phyloP scores from a whole-genome alignment of 805 yeast genomes.

The Pichia membranifaciens region DNA sequence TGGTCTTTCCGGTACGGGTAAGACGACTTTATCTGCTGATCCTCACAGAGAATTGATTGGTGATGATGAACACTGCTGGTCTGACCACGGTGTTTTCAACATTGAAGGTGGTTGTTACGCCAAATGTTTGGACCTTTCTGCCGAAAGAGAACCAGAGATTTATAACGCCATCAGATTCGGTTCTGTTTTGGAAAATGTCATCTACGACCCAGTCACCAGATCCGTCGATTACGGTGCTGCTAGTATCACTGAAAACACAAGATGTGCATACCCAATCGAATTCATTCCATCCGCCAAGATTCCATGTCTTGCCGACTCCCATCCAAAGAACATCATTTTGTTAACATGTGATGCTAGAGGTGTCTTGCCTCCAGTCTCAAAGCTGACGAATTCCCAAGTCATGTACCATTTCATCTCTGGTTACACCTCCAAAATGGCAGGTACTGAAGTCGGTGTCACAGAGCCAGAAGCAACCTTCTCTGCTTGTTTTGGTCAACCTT shows the following conservation, averaged over 20 bases:
- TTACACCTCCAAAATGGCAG: constrained; percentile 98
- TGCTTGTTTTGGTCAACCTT: constrained; percentile 99
- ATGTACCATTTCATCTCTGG: constrained; percentile 99
- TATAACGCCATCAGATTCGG: constrained; percentile 93
- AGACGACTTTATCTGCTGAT: constrained; percentile 95
- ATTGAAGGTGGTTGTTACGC: constrained; percentile 99
- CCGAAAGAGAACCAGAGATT: constrained; percentile 96
- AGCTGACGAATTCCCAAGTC: constrained; percentile 88
- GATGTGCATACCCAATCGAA: constrained; percentile 98
- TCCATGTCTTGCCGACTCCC: constrained; percentile 85
- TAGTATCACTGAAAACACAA: constrained; percentile 89
- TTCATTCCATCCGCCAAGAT: constrained; percentile 93
- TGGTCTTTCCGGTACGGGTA: constrained; percentile 97
- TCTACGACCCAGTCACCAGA: constrained; percentile 72
- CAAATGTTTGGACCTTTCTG: constrained; percentile 83
- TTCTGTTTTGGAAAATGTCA: constrained; percentile 88
- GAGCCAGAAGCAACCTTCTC: constrained; percentile 98
- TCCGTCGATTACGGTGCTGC: constrained; percentile 80
- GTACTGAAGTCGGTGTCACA: constrained; percentile 97
- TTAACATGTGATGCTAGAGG: constrained; percentile 98
- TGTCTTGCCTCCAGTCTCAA: constrained; percentile 95
- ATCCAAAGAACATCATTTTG: constrained; percentile 87
- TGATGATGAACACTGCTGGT: constrained; percentile 99
- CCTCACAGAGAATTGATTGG: constrained; percentile 91
- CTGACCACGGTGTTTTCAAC: constrained; percentile 96